These are phyloP conservation scores for Lathyrus oleraceus DNA, from an alignment of 306 rosid species.

Conservation along the genomic window DNA sequence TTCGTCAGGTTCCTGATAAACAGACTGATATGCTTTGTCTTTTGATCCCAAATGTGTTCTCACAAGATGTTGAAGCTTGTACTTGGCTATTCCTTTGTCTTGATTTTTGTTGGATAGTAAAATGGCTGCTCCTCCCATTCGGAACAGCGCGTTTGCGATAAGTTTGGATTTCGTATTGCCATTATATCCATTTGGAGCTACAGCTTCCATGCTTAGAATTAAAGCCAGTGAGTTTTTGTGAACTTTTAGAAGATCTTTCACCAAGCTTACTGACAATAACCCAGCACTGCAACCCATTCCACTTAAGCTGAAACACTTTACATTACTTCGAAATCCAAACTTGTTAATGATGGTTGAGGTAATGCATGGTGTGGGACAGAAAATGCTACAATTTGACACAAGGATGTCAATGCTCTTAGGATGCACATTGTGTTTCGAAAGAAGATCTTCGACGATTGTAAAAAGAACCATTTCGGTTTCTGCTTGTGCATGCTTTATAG, in stretches of 20 bases:
- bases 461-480: slow-evolving; percentile 64
- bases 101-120: slow-evolving; percentile 58
- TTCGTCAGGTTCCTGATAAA: slow-evolving; percentile 57
- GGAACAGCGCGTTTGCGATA: slow-evolving; percentile 59
- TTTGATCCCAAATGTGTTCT: slow-evolving; percentile 61
- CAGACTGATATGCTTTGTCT: slow-evolving; percentile 56
- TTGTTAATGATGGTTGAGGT: slow-evolving; percentile 63
- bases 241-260: slow-evolving; percentile 61
- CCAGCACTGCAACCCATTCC: slow-evolving; percentile 92
- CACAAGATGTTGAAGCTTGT: slow-evolving; percentile 64
- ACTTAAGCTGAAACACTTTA: slow-evolving; percentile 57
- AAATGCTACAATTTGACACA: slow-evolving; percentile 70
- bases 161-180: slow-evolving; percentile 63
- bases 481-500: slow-evolving; percentile 18
- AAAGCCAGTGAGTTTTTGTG: slow-evolving; percentile 60
- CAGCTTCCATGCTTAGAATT: slow-evolving; percentile 70
- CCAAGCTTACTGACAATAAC: slow-evolving; percentile 56
- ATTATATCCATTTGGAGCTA: slow-evolving; percentile 53
- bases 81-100: slow-evolving; percentile 54
- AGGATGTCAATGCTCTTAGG: slow-evolving; percentile 71
- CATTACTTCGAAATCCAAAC: slow-evolving; percentile 64
- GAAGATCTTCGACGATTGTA: slow-evolving; percentile 48
- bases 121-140: slow-evolving; percentile 76
- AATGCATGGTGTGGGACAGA: slow-evolving; percentile 73
- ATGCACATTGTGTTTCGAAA: slow-evolving; percentile 52